A percentile compares a stretch with the other conserved stretches of the same genome.
Conservation (phyloP, 164 flowering plant species). For the Magnolia changhungtana region DNA sequence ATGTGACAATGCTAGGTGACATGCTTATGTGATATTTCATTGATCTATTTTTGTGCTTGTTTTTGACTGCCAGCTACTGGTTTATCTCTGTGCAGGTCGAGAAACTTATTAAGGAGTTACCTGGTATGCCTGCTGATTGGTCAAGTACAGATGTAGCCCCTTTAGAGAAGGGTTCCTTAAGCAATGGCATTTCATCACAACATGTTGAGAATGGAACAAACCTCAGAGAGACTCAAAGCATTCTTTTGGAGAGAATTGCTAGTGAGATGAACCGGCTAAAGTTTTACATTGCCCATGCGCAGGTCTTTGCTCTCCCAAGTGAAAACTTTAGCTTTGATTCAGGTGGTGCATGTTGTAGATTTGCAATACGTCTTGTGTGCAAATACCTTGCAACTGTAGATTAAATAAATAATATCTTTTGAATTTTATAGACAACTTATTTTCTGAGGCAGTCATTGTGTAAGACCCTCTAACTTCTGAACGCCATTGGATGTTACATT, state of each 20-base stretch:
- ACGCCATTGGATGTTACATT: background rate
- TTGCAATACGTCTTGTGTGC: background rate
- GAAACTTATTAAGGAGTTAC: slow-evolving; percentile 39
- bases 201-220: slow-evolving; percentile 65
- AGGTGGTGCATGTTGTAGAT: background rate
- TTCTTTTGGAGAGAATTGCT: slow-evolving; percentile 93
- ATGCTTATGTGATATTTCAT: too few species aligned
- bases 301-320: slow-evolving; percentile 51
- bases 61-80: background rate
- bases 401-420: background rate
- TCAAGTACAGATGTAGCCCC: slow-evolving; percentile 52
- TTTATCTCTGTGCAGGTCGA: slow-evolving; percentile 26
- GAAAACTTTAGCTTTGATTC: background rate
- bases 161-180: slow-evolving; percentile 36
- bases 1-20: too few species aligned
- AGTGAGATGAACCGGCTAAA: slow-evolving; percentile 98
- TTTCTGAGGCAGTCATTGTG: background rate
- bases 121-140: slow-evolving; percentile 48
- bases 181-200: slow-evolving; percentile 47
- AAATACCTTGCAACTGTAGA: background rate
- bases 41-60: background rate
- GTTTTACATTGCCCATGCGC: slow-evolving; percentile 83
- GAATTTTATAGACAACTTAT: background rate
- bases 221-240: slow-evolving; percentile 92
- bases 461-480: background rate